Conservation (phyloP, 176 grass and related monocot genomes). For the Guadua angustifolia region DNA sequence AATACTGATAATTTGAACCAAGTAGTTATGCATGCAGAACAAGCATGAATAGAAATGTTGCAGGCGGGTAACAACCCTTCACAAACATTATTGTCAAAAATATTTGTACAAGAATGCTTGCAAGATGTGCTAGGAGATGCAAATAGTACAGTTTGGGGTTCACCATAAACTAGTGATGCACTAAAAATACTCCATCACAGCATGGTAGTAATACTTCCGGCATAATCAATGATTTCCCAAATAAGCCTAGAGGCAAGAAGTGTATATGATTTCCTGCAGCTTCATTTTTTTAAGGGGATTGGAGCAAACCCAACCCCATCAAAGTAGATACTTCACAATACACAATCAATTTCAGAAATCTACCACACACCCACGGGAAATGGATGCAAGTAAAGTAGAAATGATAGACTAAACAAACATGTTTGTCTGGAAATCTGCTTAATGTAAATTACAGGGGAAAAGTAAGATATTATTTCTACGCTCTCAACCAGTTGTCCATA, state of each 20-base stretch:
- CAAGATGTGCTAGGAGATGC: neutral
- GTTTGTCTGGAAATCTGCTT: neutral
- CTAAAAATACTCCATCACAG: neutral
- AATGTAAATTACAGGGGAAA: neutral
- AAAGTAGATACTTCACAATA: neutral
- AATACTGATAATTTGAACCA: neutral
- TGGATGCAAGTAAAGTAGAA: neutral
- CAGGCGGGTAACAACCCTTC: neutral
- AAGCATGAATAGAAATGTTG: neutral
- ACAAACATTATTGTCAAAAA: neutral
- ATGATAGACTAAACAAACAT: neutral
- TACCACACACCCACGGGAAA: neutral
- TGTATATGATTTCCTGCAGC: constrained; percentile 15
- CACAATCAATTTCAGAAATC: neutral
- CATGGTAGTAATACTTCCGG: neutral
- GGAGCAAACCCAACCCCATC: neutral
- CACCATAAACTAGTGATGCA: neutral
- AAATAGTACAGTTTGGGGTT: neutral
- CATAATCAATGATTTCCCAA: neutral
- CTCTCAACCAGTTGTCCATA: neutral
- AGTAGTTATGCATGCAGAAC: neutral
- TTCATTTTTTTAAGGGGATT: neutral
- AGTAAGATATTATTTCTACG: neutral
- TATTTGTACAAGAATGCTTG: neutral
- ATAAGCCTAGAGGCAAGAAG: neutral